A percentile compares a stretch with the other conserved stretches of the same genome.
phyloP scores from a whole-genome alignment of 257 asterid genomes.

The Penstemon davidsonii region DNA sequence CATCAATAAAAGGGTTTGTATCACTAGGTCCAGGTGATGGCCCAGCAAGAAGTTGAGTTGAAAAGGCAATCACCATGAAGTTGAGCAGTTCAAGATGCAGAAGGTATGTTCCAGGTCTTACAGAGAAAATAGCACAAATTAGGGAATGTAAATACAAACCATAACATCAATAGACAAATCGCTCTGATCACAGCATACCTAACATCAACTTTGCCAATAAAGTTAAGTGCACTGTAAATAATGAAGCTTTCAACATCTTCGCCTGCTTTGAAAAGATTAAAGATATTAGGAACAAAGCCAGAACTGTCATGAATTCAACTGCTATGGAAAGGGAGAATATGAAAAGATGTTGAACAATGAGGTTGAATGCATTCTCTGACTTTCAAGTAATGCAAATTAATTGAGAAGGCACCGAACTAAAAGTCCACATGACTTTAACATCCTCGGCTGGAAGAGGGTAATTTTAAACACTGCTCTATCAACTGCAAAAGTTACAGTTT shows the following conservation, averaged over 20 bases:
- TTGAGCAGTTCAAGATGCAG: slow-evolving; percentile 84
- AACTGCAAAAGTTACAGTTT: not conserved
- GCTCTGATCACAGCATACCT: slow-evolving; percentile 56
- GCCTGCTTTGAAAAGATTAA: slow-evolving; percentile 44
- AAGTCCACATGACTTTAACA: slow-evolving; percentile 1
- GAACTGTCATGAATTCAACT: slow-evolving; percentile 6
- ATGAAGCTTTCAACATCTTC: slow-evolving; percentile 59
- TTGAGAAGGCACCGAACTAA: slow-evolving; percentile 8
- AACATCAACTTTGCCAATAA: slow-evolving; percentile 75
- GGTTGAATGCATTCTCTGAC: slow-evolving; percentile 10
- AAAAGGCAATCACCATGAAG: slow-evolving; percentile 73
- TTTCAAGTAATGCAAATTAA: not conserved
- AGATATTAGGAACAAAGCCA: slow-evolving; percentile 25
- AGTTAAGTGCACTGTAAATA: slow-evolving; percentile 69
- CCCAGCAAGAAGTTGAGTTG: slow-evolving; percentile 94
- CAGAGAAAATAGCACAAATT: slow-evolving; percentile 32
- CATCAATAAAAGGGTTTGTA: slow-evolving; percentile 83
- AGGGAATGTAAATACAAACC: slow-evolving; percentile 28
- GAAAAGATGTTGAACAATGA: slow-evolving; percentile 11
- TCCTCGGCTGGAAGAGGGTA: not conserved
- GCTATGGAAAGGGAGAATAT: slow-evolving; percentile 11
- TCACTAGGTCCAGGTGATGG: slow-evolving; percentile 90
- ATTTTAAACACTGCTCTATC: not conserved
- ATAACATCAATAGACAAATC: slow-evolving; percentile 20
- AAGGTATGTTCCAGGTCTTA: slow-evolving; percentile 68